Evolutionary conservation across 768 basidiomycete genomes (phyloP).

Genomic region (Termitomyces titanicus): DNA sequence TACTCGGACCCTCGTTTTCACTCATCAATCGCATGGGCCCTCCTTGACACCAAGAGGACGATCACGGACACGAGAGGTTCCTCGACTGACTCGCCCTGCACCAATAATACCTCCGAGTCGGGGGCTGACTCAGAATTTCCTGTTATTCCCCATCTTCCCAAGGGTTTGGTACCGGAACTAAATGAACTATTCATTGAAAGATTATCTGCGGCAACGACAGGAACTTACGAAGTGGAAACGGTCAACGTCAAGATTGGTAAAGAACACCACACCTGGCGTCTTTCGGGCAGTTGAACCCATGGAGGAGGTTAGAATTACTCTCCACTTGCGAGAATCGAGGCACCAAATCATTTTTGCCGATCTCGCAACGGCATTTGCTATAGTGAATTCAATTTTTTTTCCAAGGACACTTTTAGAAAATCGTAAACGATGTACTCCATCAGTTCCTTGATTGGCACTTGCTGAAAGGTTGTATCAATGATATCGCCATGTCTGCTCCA

Average conservation of each 20-base stretch:
- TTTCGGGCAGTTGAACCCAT: conserved; percentile 23
- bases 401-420: background rate
- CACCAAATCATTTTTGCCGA: background rate
- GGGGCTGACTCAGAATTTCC: conserved; percentile 29
- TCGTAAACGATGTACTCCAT: background rate
- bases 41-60: conserved; percentile 42
- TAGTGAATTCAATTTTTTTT: background rate
- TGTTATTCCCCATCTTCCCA: conserved; percentile 51
- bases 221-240: conserved; percentile 47
- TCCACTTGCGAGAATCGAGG: background rate
- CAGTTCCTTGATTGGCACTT: background rate
- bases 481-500: background rate
- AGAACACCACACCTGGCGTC: conserved; percentile 48
- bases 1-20: conserved; percentile 84
- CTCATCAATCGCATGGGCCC: conserved; percentile 84
- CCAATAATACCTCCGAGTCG: conserved; percentile 11
- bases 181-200: conserved; percentile 42
- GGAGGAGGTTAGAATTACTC: background rate
- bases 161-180: conserved; percentile 41
- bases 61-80: conserved; percentile 1
- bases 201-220: conserved; percentile 41
- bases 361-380: background rate
- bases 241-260: conserved; percentile 72
- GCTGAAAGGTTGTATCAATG: background rate
- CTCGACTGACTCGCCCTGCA: conserved; percentile 8